Evolutionary conservation across 1,284 basidiomycete species (phyloP).

Genomic region (Fomitopsis palustris): DNA sequence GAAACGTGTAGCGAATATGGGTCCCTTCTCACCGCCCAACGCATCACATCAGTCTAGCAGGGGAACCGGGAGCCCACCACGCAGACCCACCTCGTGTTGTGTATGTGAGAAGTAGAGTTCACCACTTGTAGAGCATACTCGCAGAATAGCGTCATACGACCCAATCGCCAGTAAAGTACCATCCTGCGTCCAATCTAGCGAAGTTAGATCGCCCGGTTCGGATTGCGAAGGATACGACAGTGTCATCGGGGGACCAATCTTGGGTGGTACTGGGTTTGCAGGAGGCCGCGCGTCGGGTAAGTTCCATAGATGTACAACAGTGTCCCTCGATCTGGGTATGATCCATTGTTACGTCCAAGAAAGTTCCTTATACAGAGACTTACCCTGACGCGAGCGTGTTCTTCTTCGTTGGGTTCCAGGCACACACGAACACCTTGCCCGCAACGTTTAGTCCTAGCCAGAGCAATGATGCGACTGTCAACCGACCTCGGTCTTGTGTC

Average conservation of each 20-base stretch:
- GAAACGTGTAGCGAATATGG: constrained; percentile 73
- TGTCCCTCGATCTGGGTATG: constrained; percentile 64
- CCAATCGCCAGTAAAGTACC: constrained; percentile 73
- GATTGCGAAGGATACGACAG: constrained; percentile 47
- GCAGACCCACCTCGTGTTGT: constrained; percentile 56
- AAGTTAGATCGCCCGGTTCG: constrained; percentile 60
- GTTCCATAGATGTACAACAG: constrained; percentile 73
- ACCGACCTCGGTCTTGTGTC: constrained; percentile 62
- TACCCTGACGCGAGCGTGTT: constrained; percentile 73
- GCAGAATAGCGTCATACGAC: constrained; percentile 68
- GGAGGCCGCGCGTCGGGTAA: constrained; percentile 37
- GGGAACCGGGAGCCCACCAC: background rate
- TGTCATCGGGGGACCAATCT: constrained; percentile 38
- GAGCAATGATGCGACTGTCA: background rate
- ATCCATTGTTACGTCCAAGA: background rate
- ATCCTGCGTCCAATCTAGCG: constrained; percentile 69
- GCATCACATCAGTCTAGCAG: constrained; percentile 16
- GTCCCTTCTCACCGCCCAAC: constrained; percentile 47
- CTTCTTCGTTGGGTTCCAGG: constrained; percentile 70
- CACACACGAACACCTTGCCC: constrained; percentile 74
- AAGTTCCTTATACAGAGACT: constrained; percentile 15
- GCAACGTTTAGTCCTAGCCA: background rate
- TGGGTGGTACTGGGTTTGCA: background rate
- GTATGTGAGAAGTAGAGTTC: constrained; percentile 55
- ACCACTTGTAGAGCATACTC: constrained; percentile 57